Base-by-base conservation (phyloP, 495 filamentous ascomycete genomes). In the Patellaria atrata region DNA sequence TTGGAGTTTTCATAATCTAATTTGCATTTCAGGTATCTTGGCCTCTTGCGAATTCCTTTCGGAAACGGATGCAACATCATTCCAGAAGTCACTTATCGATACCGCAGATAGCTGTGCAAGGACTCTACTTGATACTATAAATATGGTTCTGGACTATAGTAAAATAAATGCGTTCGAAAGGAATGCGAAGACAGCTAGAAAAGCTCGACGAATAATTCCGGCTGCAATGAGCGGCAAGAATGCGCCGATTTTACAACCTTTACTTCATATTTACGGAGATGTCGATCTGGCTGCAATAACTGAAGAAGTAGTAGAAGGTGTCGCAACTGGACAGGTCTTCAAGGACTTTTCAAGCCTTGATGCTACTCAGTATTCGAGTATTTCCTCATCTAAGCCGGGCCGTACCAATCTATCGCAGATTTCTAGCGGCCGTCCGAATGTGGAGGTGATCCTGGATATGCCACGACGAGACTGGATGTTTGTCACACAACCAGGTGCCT, bases 11-110 rank as follows among this genome's bases (percentile, higher is more conserved):
- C n/a, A n/a, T n/a, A n/a, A n/a, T n/a, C 5, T 38, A 35, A 6
- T 35, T 27, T 3, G 45, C 48, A 7, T 24, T 52, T 9, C 48
- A 52, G 48, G 45, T 7, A 52, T 52, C 13, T 29, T 52, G 3
- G 48, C 39, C 11, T 35, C 33, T 7, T 16, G 20, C 5, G 48
- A 52, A 37, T 42, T 46, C 23, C 42, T 52, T 9, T 11, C 20
- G 8, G 45, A 50, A 20, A 48, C 45, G 3, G 25, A 29, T 1
- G 5, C n/a, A 7, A 41, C 45, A 14, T 31, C 33, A 1, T 50
- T 47, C 27, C 42, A 37, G 23, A 13, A 14, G 11, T 36, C 22
- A 2, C 16, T 43, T 4, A 35, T 52, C 11, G 26, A 27, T 8
- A 39, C 36, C 8, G 42, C 34, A 5, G 33, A 25, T 11, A 32